Evolutionary conservation across 306 rosid species (phyloP).

Genomic region (Cicer yamashitae): DNA sequence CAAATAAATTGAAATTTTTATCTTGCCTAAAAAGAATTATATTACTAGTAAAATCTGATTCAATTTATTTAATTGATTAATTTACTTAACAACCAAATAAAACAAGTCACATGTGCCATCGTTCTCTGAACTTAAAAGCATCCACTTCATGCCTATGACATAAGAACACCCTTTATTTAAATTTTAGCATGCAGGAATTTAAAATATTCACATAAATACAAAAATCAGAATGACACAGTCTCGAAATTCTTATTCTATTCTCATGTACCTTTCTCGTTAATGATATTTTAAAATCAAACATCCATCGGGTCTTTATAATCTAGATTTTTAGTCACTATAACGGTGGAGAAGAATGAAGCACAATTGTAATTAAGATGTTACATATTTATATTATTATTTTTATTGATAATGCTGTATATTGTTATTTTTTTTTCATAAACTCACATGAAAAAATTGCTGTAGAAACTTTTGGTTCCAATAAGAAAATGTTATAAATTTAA

Average conservation of each 20-base stretch:
- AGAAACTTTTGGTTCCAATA: no score
- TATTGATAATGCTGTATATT: not conserved
- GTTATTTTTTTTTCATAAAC: no score
- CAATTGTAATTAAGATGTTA: not conserved
- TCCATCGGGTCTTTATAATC: constrained; percentile 5
- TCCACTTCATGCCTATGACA: constrained; percentile 33
- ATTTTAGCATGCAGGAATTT: not conserved
- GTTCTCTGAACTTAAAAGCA: constrained; percentile 9
- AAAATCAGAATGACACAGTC: constrained; percentile 16
- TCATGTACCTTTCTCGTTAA: constrained; percentile 2
- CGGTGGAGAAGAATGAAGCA: not conserved
- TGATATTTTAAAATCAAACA: not conserved
- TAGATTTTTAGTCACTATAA: constrained; percentile 13
- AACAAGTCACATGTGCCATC: constrained; percentile 11
- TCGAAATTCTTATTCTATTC: constrained; percentile 20
- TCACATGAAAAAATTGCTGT: no score
- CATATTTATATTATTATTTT: not conserved
- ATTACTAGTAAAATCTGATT: not conserved
- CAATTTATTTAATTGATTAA: not conserved
- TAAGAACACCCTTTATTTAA: not conserved
- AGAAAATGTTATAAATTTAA: no score
- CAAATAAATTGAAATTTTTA: no score
- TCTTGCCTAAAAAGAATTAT: not conserved
- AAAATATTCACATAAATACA: constrained; percentile 17
- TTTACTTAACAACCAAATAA: not conserved